Evolutionary conservation across 352 stramenopile genomes (phyloP), one percentile per base, ranked within the genome.

Genomic region (Labyrinthula sp.): DNA sequence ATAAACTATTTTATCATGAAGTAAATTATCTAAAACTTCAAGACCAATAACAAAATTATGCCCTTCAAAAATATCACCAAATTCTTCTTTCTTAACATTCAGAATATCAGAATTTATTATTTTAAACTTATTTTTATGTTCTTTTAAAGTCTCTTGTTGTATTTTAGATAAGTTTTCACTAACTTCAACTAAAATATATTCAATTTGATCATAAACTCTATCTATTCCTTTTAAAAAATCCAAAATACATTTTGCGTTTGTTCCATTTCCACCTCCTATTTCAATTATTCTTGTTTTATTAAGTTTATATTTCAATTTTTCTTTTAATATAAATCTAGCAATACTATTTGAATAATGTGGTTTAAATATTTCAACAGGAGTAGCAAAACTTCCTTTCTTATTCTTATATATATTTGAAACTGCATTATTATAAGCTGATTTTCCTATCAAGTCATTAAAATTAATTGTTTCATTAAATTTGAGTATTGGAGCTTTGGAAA

Each of bases 11-110:
- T 88, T 88, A 65, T 88, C 76, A 46, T 88, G 76, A 26, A 75
- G 76, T 23, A 88, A 48, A 54, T 88, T 88, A 61, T 88, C 76
- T 4, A 88, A 64, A 39, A 88, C 73, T 40, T 88, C 76, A 45
- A 86, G 72, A 0, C 71, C 73, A 14, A 84, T 22, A 30, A 84
- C 75, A 40, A 78, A 78, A 54, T 71, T 81, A 47, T 61, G 55
- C 8, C 65, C 57, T 25, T 78, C 68, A 10, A 65, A 60, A 47
- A 73, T 77, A 7, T 64, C 78, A 12, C 79, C 77, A 47, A 54
- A 55, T 14, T 52, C 43, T 28, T 52, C 33, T n/a, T n/a, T n/a
- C n/a, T n/a, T n/a, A n/a, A n/a, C n/a, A n/a, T n/a, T n/a, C n/a
- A n/a, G n/a, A n/a, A n/a, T n/a, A 48, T 82, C 72, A 26, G 69